phyloP scores from a whole-genome alignment of 306 rosid genomes.

The Quercus suber region DNA sequence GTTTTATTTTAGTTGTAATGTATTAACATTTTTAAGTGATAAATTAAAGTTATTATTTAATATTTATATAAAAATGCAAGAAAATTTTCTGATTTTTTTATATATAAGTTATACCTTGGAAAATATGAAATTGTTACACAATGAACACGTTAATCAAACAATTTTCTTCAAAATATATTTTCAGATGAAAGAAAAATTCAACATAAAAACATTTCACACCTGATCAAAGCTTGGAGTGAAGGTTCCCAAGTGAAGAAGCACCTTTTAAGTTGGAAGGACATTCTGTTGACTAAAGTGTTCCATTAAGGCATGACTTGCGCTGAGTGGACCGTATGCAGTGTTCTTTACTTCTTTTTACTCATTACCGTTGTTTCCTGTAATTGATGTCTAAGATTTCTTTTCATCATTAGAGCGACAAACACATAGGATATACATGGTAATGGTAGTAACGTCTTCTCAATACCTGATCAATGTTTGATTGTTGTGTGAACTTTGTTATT shows the following conservation, averaged over 20 bases:
- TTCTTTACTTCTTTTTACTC: constrained; percentile 36
- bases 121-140: no score
- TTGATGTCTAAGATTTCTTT: not conserved
- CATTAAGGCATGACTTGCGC: constrained; percentile 79
- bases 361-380: constrained; percentile 15
- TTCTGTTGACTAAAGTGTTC: constrained; percentile 24
- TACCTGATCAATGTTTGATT: not conserved
- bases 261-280: constrained; percentile 30
- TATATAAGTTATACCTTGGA: no score
- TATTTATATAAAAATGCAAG: no score
- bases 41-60: no score
- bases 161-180: no score
- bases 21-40: no score
- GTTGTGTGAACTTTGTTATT: no score
- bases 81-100: no score
- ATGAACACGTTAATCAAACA: no score
- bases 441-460: not conserved
- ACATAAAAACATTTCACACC: no score
- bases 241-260: constrained; percentile 27
- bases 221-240: constrained; percentile 22
- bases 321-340: constrained; percentile 40
- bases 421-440: not conserved
- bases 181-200: no score
- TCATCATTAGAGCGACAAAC: not conserved
- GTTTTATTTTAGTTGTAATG: no score